Base-by-base conservation (phyloP, 192 early-diverging fungal genomes). In the Glomus cerebriforme region DNA sequence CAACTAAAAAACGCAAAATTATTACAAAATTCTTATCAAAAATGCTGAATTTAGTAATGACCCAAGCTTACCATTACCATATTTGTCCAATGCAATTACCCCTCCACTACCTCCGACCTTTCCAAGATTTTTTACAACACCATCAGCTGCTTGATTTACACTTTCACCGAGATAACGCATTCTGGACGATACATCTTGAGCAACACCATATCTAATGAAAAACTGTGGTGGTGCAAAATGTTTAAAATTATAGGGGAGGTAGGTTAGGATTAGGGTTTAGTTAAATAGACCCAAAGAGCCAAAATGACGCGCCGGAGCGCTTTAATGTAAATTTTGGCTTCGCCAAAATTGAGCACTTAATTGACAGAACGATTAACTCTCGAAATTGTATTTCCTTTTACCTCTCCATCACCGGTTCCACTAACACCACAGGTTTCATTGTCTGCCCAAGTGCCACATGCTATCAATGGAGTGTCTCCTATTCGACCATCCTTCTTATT, bases 401-500 rank as follows among this genome's bases (percentile, higher is more conserved):
- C 80, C 78, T 85, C 85, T 1, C 86, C 86, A 64, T 87, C 76
- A 19, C 86, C 86, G 17, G 86, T 87, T 15, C 83, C 85, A 63
- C 81, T 83, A 27, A 82, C 83, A 59, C 83, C 86, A 66, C 80
- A 82, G 12, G 82, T 77, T 45, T 73, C 77, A 43, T 86, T 85
- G 65, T 87, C 86, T 24, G 85, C 86, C 74, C 84, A 87, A 1
- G 83, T 87, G 6, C 86, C 86, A 34, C 72, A 86, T 17, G 78
- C 82, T 39, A 87, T 87, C 12, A 87, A 34, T 26, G 86, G 86
- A 12, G 86, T 85, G 45, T 87, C 86, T 7, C 86, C 86, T n/a
- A 87, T 86, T 7, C 86, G 76, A 39, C 79, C 78, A 49, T 70
- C 74, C 75, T 73, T 83, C 62, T 87, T 87, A 63, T 87, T 87